These are phyloP conservation scores for Ocimum tenuiflorum DNA, from an alignment of 257 asterid genomes.

Conservation along the genomic window DNA sequence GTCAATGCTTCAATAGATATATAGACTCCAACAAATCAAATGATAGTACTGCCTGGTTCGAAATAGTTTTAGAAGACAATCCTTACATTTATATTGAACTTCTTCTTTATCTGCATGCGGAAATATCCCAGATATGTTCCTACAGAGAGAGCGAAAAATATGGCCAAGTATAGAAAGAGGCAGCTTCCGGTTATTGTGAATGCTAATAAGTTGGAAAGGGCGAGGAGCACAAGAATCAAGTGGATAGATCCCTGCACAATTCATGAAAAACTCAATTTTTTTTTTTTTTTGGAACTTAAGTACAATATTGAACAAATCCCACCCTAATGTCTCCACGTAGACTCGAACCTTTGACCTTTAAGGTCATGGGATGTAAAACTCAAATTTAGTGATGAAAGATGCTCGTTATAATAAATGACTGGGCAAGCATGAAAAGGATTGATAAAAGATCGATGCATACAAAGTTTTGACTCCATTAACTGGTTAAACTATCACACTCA, in stretches of 20 bases:
- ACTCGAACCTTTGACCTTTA: too few species aligned
- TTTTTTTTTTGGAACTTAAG: too few species aligned
- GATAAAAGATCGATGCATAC: background rate
- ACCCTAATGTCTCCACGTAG: too few species aligned
- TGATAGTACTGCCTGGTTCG: too few species aligned
- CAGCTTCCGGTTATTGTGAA: constrained; percentile 46
- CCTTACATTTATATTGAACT: constrained; percentile 77
- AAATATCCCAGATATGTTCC: constrained; percentile 63
- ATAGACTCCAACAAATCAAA: too few species aligned
- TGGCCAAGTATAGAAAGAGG: constrained; percentile 57
- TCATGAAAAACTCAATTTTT: background rate
- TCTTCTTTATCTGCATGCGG: constrained; percentile 67
- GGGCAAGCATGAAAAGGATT: constrained; percentile 2
- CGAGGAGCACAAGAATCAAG: constrained; percentile 37
- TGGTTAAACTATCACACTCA: too few species aligned
- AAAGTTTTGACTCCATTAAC: constrained; percentile 2
- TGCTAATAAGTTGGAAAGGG: constrained; percentile 48
- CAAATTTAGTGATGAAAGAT: constrained; percentile 1
- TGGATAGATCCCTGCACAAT: constrained; percentile 63
- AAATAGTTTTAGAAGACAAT: background rate
- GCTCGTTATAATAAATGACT: background rate
- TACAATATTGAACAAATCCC: too few species aligned
- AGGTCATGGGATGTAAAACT: too few species aligned
- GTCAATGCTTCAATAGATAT: too few species aligned
- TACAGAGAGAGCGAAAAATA: constrained; percentile 38